Base-by-base conservation (phyloP, 257 asterid genomes). In the Penstemon davidsonii region DNA sequence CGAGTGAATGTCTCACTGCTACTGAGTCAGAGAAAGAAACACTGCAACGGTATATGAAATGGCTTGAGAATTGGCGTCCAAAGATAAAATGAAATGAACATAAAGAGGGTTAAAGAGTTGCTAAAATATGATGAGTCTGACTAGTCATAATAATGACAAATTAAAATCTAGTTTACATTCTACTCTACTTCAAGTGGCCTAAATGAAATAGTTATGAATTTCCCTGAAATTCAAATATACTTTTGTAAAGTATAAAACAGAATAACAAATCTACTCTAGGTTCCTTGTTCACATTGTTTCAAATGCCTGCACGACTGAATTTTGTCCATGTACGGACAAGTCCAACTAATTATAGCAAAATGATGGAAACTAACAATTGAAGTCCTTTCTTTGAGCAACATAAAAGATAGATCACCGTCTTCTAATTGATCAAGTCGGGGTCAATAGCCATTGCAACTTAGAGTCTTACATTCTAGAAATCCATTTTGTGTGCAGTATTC, bases 1-100 rank as follows among this genome's bases (percentile, higher is more conserved):
- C 99, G 79, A 94, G 80, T 47, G 97, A 85, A 86, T 88, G 96
- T 71, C 99, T 82, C 71, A 94, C 96, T 51, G 99, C 97, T 56
- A 94, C 95, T 53, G 97, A 96, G 74, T 94, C 99, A 54, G 96
- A 80, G 84, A 94, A 94, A 66, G 87, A 80, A 79, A 94, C 81
- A 73, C 99, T 94, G 96, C 84, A 84, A 81, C 60, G 55, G 56
- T 62, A 72, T 44, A 60, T 38, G 45, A 62, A 62, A 66, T 50
- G 60, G 18, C 36, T 59, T 75, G 44, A 62, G 44, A 64, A 68
- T 67, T 43, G 60, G 18, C 5, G 7, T 50, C 18, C 36, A 49
- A 56, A 11, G 33, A 25, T 25, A 25, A 25, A 56, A 52, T 62
- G 37, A 4, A 41, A 44, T 51, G 44, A 69, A 44, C 11, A 18